A percentile compares a stretch with the other conserved stretches of the same genome.
These are phyloP conservation scores for Rhodosporidiobolus odoratus DNA, from an alignment of 768 basidiomycete species.

Conservation along the genomic window DNA sequence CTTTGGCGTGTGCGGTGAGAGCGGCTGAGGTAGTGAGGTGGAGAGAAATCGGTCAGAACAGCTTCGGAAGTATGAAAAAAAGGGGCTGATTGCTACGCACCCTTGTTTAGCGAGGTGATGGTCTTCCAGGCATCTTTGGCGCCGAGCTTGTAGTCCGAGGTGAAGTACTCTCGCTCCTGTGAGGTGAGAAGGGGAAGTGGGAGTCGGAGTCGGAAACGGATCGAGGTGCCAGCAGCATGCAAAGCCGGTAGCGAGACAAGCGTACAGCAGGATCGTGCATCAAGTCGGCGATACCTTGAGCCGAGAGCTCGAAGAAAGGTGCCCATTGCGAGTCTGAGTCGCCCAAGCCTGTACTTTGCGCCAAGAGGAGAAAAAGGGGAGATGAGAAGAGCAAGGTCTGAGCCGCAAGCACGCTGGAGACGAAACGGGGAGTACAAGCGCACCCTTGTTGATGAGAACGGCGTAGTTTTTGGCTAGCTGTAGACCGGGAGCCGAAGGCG, in stretches of 20 bases:
- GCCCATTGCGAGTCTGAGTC: constrained; percentile 12
- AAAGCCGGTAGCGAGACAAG: too few relatives aligned
- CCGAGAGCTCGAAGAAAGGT: constrained; percentile 13
- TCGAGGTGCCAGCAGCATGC: too few relatives aligned
- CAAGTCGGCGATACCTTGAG: neutral
- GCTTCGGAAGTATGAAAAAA: too few relatives aligned
- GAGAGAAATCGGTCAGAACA: neutral
- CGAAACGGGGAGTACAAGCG: neutral
- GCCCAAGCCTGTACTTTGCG: constrained; percentile 18
- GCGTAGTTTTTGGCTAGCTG: constrained; percentile 8
- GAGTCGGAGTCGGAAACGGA: too few relatives aligned
- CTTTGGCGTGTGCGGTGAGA: neutral
- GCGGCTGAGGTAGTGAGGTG: neutral
- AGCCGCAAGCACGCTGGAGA: neutral
- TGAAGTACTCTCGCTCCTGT: constrained; percentile 13
- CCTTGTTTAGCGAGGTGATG: neutral
- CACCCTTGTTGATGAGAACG: neutral
- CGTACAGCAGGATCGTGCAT: neutral
- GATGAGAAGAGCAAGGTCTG: neutral
- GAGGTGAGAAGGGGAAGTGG: neutral
- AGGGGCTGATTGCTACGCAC: too few relatives aligned
- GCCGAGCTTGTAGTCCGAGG: constrained; percentile 16
- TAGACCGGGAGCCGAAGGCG: neutral
- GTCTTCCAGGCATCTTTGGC: neutral
- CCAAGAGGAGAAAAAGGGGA: too few relatives aligned